phyloP scores from a whole-genome alignment of 352 stramenopile species.

The Phytopythium chamaehyphon region DNA sequence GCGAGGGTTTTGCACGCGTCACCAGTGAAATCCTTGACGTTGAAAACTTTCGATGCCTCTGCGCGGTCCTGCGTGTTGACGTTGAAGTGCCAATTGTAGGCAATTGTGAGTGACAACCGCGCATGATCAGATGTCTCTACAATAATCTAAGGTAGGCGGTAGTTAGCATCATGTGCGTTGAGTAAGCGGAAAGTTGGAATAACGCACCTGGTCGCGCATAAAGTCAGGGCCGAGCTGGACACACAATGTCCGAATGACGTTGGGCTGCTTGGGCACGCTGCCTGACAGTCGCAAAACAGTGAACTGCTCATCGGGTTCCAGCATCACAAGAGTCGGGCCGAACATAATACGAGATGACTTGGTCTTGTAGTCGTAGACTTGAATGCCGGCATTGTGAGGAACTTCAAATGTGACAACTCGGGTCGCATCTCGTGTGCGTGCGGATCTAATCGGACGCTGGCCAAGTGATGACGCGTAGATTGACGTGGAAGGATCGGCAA shows the following conservation, averaged over 20 bases:
- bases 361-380: constrained; percentile 85
- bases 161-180: no score
- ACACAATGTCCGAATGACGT: constrained; percentile 76
- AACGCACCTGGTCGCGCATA: constrained; percentile 60
- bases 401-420: constrained; percentile 78
- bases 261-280: constrained; percentile 67
- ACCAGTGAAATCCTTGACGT: constrained; percentile 77
- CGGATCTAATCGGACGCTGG: no score
- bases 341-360: constrained; percentile 80
- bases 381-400: constrained; percentile 74
- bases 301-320: constrained; percentile 80
- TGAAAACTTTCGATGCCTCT: constrained; percentile 72
- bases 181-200: neutral
- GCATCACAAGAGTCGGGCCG: constrained; percentile 74
- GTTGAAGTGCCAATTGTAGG: constrained; percentile 84
- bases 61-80: constrained; percentile 43
- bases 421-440: constrained; percentile 44
- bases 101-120: constrained; percentile 66
- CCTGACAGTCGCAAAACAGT: constrained; percentile 70
- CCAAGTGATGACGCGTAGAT: constrained; percentile 1
- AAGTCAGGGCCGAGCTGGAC: constrained; percentile 79
- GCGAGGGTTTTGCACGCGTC: constrained; percentile 80
- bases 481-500: constrained; percentile 36
- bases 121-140: constrained; percentile 81
- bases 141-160: constrained; percentile 39